A percentile compares a stretch with the other conserved stretches of the same genome.
Evolutionary conservation across 306 rosid species (phyloP).

Genomic region (Dalbergia cochinchinensis): DNA sequence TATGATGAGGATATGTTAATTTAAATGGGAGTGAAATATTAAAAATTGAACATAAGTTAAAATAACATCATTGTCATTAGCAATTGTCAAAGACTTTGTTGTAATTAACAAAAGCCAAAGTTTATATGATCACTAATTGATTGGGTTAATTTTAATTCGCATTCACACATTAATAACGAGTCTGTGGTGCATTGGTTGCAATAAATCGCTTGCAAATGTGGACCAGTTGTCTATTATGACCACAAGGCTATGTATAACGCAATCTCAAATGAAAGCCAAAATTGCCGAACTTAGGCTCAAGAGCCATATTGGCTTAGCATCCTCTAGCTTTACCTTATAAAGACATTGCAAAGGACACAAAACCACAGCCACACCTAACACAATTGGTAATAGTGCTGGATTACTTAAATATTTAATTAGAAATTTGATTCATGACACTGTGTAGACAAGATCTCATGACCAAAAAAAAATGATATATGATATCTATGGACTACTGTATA

Average conservation of each 20-base stretch:
- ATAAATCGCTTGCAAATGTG: neutral
- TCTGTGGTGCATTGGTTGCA: conserved; percentile 3
- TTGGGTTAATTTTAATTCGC: neutral
- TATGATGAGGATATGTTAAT: conserved; percentile 31
- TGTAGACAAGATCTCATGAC: no score
- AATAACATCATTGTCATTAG: conserved; percentile 26
- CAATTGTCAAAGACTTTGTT: conserved; percentile 29
- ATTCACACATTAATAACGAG: neutral
- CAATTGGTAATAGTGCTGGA: no score
- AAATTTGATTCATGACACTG: no score
- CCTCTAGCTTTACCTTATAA: conserved; percentile 20
- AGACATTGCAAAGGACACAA: neutral
- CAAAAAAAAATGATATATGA: no score
- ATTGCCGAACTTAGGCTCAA: neutral
- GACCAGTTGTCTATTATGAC: conserved; percentile 34
- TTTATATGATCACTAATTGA: conserved; percentile 25
- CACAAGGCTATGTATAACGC: neutral
- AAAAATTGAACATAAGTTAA: conserved; percentile 19
- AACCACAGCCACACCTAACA: no score
- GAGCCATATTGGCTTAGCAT: neutral
- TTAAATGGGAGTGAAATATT: conserved; percentile 28
- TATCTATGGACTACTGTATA: no score
- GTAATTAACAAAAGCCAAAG: conserved; percentile 6
- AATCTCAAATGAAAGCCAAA: conserved; percentile 1
- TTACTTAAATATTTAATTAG: no score